Base-by-base conservation (phyloP, 805 yeast genomes). In the Candida sakaeoensis region DNA sequence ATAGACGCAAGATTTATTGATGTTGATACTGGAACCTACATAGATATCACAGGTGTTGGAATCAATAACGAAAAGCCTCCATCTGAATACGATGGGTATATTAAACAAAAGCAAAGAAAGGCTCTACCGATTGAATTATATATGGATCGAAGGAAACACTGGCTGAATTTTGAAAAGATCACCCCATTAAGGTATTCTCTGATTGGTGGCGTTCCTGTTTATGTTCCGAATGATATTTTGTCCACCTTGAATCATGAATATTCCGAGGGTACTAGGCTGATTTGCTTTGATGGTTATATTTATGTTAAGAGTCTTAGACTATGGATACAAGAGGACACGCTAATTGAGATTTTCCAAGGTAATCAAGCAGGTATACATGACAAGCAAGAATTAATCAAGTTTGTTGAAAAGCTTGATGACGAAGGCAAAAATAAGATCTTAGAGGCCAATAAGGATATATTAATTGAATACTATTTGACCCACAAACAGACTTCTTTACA, bases 1-100 rank as follows among this genome's bases (percentile, higher is more conserved):
- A 55, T 55, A 30, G 60, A 55, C 36, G 60, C 79, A 6, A 67
- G 82, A 41, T 74, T 79, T 51, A 75, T 79, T 40, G 84, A 79
- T 49, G 63, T 69, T 8, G 70, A 72, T 36, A 71, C 79, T 2
- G 85, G 84, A 8, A 51, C 71, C 5, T 79, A 75, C 47, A 62
- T 79, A 39, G 83, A 79, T 47, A 63, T 79, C 38, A 70, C 75
- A 2, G 85, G 79, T 6, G 32, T 55, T 15, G 57, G 57, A 10
- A 44, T 44, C 14, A 46, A 48, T 33, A 45, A 47, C 23, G 57
- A 49, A 36, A 25, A 21, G 8, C 55, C 57, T 1, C 57, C 56
- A 3, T 42, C 49, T 7, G 52, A 49, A 33, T 58, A 53, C 39
- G 44, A 42, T 18, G 19, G 29, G 10, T 37, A 42, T 38, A 40